Conservation (phyloP, 345 rosid genomes). For the Gossypioides kirkii region DNA sequence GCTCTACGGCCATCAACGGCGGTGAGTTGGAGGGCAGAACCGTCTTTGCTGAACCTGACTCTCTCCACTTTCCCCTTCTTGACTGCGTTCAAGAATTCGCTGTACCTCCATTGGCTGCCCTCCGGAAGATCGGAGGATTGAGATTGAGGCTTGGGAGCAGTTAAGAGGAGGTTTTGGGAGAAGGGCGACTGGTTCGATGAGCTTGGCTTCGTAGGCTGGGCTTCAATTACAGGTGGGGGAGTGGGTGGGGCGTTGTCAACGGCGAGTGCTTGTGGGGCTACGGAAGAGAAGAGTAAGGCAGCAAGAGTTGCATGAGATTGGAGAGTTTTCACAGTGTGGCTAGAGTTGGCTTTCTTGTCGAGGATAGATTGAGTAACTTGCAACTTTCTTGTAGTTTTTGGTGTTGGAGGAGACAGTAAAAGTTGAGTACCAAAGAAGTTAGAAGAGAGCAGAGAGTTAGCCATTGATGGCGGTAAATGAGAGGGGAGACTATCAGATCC, state of each 20-base stretch:
- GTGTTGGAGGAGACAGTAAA: constrained; percentile 46
- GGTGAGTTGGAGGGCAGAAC: constrained; percentile 43
- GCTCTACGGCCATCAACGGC: constrained; percentile 71
- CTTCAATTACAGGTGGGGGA: constrained; percentile 40
- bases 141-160: constrained; percentile 58
- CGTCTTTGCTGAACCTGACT: constrained; percentile 74
- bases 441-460: constrained; percentile 38
- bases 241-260: constrained; percentile 32
- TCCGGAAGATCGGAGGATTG: constrained; percentile 58
- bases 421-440: constrained; percentile 37
- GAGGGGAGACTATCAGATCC: no score
- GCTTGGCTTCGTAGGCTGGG: constrained; percentile 40
- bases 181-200: constrained; percentile 43
- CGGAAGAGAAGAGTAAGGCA: constrained; percentile 45
- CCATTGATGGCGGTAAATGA: constrained; percentile 25
- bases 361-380: constrained; percentile 22
- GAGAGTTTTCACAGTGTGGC: neutral
- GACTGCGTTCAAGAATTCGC: constrained; percentile 72
- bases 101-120: constrained; percentile 61
- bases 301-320: constrained; percentile 39
- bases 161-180: constrained; percentile 41
- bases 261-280: constrained; percentile 49
- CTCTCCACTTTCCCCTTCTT: constrained; percentile 74
- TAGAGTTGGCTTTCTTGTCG: constrained; percentile 22
- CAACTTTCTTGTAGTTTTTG: constrained; percentile 39